Evolutionary conservation across 2,329 filamentous ascomycete genomes (phyloP), one percentile per base, ranked within the genome.

Genomic region (Nemania abortiva): DNA sequence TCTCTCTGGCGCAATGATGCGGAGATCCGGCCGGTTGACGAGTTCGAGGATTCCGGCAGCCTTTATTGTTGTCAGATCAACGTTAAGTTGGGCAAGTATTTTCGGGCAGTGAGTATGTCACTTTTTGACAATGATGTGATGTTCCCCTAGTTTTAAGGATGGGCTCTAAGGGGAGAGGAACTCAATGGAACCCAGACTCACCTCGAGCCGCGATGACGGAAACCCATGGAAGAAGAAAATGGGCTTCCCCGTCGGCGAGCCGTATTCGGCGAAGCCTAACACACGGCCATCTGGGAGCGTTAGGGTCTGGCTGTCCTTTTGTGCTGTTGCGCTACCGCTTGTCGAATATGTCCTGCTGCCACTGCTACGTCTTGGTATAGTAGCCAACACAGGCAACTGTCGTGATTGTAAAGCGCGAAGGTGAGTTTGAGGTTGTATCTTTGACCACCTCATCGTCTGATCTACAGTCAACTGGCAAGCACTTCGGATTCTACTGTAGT

Each of bases 1-100:
- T 22, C 80, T 72, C 49, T 77, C 75, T 6, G 74, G 65, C n/a
- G 75, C 71, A 49, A 81, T 67, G 52, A 81, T 49, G 18, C 75
- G 77, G 7, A 78, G 31, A 24, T 70, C 67, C 5, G 66, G 63
- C 7, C 62, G 63, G 3, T 39, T 45, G 7, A 73, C 74, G 15
- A 59, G 11, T 6, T 55, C 24, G 22, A 29, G 42, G 29, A 68
- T 59, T 10, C 58, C 54, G 24, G 20, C 18, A 22, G 65, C 65
- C 58, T 66, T 37, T 3, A 37, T 37, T 37, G 7, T 37, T 3
- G 34, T 37, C 7, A 37, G 34, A 9, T 11, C 11, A 37, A 37
- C 2, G 34, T 37, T 37, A 37, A 9, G 34, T 27, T 27, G 24
- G 24, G 24, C 24, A 27, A 27, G 24, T 27, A 27, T 27, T 27